phyloP scores from a whole-genome alignment of 2,329 filamentous ascomycete genomes.

The Ophiostoma quercus region DNA sequence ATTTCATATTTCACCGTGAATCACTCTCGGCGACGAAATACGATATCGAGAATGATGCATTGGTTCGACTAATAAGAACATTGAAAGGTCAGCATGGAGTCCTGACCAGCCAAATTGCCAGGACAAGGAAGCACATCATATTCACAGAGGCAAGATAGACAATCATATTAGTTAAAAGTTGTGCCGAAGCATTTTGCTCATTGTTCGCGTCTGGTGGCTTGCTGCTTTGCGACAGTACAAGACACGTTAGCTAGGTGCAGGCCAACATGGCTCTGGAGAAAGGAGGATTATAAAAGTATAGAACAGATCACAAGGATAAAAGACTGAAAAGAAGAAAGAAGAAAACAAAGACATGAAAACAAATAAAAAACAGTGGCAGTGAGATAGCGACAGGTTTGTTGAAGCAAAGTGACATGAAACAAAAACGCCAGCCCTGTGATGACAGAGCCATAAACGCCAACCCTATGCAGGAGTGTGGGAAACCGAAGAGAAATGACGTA shows the following conservation, averaged over 20 bases:
- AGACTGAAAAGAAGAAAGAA: background rate
- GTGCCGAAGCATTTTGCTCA: background rate
- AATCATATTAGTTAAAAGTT: background rate
- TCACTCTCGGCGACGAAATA: no score
- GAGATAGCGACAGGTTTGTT: background rate
- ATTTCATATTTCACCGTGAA: no score
- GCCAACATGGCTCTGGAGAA: background rate
- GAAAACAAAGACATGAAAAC: background rate
- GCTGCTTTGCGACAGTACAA: background rate
- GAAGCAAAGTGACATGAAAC: background rate
- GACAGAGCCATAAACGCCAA: background rate
- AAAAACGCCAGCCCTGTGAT: background rate
- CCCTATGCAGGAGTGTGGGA: slow-evolving; percentile 10
- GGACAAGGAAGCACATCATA: background rate
- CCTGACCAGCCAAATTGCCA: no score
- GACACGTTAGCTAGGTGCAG: no score
- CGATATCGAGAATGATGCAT: no score
- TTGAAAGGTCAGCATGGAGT: no score
- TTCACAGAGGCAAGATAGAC: background rate
- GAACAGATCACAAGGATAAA: background rate
- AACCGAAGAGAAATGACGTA: background rate
- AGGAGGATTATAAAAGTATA: background rate
- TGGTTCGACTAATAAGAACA: no score
- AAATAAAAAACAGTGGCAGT: background rate
- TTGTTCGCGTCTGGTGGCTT: background rate